Percentiles rank a stretch among this genome's conserved stretches.
These are phyloP conservation scores for Trichocladium antarcticum DNA, from an alignment of 495 filamentous ascomycete species.

Conservation along the genomic window DNA sequence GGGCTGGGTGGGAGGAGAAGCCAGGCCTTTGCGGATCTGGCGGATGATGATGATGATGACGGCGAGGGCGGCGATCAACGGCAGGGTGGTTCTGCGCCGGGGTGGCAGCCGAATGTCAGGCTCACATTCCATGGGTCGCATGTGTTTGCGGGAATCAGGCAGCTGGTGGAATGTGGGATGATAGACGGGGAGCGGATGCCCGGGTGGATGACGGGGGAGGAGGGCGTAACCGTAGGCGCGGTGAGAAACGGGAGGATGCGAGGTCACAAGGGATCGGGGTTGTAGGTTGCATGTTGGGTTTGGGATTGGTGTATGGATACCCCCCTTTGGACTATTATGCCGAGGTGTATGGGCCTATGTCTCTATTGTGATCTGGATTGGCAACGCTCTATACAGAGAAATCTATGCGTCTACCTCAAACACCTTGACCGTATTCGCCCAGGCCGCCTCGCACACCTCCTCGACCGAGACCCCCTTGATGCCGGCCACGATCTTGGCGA, in stretches of 20 bases:
- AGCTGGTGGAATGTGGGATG: constrained; percentile 61
- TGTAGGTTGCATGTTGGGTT: constrained; percentile 18
- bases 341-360: not conserved
- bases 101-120: constrained; percentile 48
- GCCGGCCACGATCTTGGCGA: constrained; percentile 75
- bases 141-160: constrained; percentile 69
- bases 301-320: not conserved
- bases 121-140: constrained; percentile 62
- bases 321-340: not conserved
- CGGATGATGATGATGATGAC: constrained; percentile 17
- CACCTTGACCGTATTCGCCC: constrained; percentile 70
- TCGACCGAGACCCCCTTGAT: constrained; percentile 70
- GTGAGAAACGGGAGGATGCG: constrained; percentile 51
- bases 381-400: not conserved
- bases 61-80: constrained; percentile 23
- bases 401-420: constrained; percentile 56
- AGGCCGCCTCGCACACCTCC: constrained; percentile 77
- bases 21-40: constrained; percentile 20
- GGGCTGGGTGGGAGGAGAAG: constrained; percentile 19
- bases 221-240: constrained; percentile 59
- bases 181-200: constrained; percentile 69
- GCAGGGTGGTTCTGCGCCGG: constrained; percentile 8
- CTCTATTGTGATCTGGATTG: not conserved
- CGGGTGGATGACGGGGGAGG: constrained; percentile 86
- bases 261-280: constrained; percentile 38